Evolutionary conservation across 2,329 filamentous ascomycete genomes (phyloP), one percentile per base, ranked within the genome.

Genomic region (Coniochaeta hoffmannii): DNA sequence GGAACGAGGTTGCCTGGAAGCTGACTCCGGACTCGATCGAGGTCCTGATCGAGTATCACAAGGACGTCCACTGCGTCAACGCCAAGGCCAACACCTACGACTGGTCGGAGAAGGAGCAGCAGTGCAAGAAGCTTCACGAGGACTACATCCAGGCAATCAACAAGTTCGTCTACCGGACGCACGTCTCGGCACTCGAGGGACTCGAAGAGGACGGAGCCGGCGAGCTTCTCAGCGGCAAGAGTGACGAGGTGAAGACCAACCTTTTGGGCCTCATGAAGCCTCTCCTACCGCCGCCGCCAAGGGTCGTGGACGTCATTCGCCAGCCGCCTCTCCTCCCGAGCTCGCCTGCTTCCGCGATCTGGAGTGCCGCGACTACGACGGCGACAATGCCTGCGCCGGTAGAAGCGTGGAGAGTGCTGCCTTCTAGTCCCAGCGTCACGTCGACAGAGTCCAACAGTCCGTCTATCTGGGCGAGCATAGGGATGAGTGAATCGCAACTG

Each of bases 1-100:
- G 92, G 73, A 94, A 96, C 71, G 94, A 97, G 77, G 91, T 99
- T 67, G 94, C 92, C 63, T 97, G 92, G 82, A 99, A 99, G 82
- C 82, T 99, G 67, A 97, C 92, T 24, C 83, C 87, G 57, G 94
- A 97, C 70, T 91, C 92, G 59, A 99, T 99, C 74, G 91, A 96
- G 66, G 76, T 89, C 53, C 83, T 99, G 61, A 87, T 96, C 70
- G 90, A 96, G 70, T 96, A 96, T 73, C 94, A 99, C 82, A 92
- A 94, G 78, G 90, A 97, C 61, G 82, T 97, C 64, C 92, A 96
- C 78, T 96, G 90, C 64, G 82, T 92, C 66, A 90, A 99, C 70
- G 87, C 89, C 65, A 89, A 90, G 63, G 90, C 91, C 65, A 90
- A 81, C 71, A 96, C 90, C 53, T 95, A 91, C 78, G 86, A 90